A percentile compares a stretch with the other conserved stretches of the same genome.
Conservation (phyloP, 257 asterid species). For the Solanum sejunctum region DNA sequence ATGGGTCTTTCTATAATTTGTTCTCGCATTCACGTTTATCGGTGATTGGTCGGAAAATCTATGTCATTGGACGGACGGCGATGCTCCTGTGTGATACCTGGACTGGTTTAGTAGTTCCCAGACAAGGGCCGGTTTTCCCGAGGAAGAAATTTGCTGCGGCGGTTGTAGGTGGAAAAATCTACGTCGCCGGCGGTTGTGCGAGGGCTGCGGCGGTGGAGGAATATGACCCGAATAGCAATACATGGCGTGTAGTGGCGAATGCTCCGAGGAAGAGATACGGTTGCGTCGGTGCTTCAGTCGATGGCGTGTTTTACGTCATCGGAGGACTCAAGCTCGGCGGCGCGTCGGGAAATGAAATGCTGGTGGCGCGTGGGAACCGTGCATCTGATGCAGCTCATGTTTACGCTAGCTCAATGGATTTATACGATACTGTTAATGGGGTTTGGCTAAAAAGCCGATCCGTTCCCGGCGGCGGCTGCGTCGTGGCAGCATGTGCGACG, state of each 20-base stretch:
- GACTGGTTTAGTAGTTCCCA: conserved; percentile 61
- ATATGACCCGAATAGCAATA: conserved; percentile 50
- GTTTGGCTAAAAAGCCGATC: conserved; percentile 59
- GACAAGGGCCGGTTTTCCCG: conserved; percentile 33
- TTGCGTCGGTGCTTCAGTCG: conserved; percentile 63
- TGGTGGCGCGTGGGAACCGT: conserved; percentile 17
- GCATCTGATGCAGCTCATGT: conserved; percentile 39
- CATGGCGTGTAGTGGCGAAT: conserved; percentile 49
- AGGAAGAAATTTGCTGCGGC: conserved; percentile 89
- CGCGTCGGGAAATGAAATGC: conserved; percentile 6
- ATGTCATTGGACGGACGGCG: conserved; percentile 48
- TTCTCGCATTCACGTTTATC: conserved; percentile 42
- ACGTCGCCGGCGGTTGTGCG: conserved; percentile 68
- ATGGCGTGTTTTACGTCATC: conserved; percentile 57
- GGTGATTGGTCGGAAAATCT: conserved; percentile 57
- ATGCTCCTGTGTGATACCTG: conserved; percentile 80
- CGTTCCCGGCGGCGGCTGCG: conserved; percentile 79
- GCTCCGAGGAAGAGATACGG: conserved; percentile 72
- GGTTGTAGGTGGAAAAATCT: conserved; percentile 40
- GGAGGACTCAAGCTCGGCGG: conserved; percentile 63
- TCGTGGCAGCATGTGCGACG: conserved; percentile 74
- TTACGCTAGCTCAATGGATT: conserved; percentile 75
- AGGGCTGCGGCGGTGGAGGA: conserved; percentile 63
- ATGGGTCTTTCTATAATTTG: conserved; percentile 20
- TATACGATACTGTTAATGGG: conserved; percentile 52